Evolutionary conservation across 768 basidiomycete species (phyloP), one percentile per base, ranked within the genome.

Genomic region (Kwoniella mangroviensis): DNA sequence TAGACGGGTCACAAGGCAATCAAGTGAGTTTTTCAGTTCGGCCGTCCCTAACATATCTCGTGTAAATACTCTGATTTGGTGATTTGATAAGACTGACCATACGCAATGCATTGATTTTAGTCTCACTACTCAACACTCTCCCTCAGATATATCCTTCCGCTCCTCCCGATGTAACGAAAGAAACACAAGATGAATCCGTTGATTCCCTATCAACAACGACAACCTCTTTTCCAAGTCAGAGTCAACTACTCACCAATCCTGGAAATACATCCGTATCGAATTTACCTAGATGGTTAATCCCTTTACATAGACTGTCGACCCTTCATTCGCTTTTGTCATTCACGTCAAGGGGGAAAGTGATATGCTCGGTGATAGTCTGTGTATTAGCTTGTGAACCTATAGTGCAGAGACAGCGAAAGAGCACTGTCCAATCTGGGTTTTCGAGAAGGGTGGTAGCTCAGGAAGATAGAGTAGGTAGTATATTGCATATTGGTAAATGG

Each of bases 211-310:
- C 77, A 52, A 79, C 76, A 7, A 79, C 69, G 17, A 70, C 63
- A 22, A 52, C 76, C 52, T 56, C 70, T 69, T 12, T 70, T 54
- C 28, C 72, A 72, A 52, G 67, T 69, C 45, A 49, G 70, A 52
- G 67, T 17, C 73, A 76, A 19, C 72, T 71, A 11, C 28, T 75
- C 1, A 54, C 63, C 26, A 59, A 59, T 40, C 64, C 65, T 3
- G 61, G 51, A 15, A 59, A 67, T 45, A 68, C 56, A 11, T 68
- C 68, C n/a, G 59, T 77, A 12, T 62, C 42, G n/a, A 57, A 74
- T 28, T 59, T 80, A 9, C 79, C 79, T 3, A 65, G 53, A 63
- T 80, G 79, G 79, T 51, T 55, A n/a, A 70, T 80, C 64, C 76
- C 76, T 7, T 63, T 80, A 34, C 63, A 72, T 6, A 74, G 67